Evolutionary conservation across 192 early-diverging fungal species (phyloP), one percentile per base, ranked within the genome.

Genomic region (Endogone sp.): DNA sequence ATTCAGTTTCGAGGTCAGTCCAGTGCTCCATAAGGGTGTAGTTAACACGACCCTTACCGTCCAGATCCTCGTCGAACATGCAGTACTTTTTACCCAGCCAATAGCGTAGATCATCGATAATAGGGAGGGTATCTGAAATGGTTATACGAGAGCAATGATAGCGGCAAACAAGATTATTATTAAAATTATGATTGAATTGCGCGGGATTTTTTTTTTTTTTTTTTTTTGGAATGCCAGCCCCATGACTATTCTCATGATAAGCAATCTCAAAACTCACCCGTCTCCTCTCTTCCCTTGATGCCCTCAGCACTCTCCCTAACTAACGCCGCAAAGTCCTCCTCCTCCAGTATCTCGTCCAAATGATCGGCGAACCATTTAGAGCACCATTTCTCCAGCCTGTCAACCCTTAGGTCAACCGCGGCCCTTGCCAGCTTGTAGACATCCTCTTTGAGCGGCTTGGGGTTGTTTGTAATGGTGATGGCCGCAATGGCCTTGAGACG

Each of bases 41-140:
- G 37, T 81, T 65, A 21, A 68, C 60, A 26, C 70, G 70, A 4
- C 69, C 71, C 16, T 60, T 71, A 44, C 60, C 73, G 54, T 70
- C 63, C 26, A 75, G 28, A 13, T 75, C 69, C 24, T 66, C 72
- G 31, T 64, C 37, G 3, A 57, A 31, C 6, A 74, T 58, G 24
- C 66, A 37, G n/a, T 78, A 72, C 31, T 71, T 67, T 28, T 78
- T 81, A 21, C 56, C 65, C 2, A 86, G 57, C 71, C 73, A 86
- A 49, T 71, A 86, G 23, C 77, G 63, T 57, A 86, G 58, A 67
- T 86, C 85, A 65, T 86, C 85, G 25, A 84, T 73, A 29, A 86
- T 74, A 23, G 85, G 76, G 29, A 86, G 71, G 3, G 85, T 76
- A 68, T 86, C 85, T 75, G 29, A 49, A 58, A 4, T 29, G 23